Evolutionary conservation across 2,329 filamentous ascomycete genomes (phyloP), one percentile per base, ranked within the genome.

Genomic region (Cladosporium sp.): DNA sequence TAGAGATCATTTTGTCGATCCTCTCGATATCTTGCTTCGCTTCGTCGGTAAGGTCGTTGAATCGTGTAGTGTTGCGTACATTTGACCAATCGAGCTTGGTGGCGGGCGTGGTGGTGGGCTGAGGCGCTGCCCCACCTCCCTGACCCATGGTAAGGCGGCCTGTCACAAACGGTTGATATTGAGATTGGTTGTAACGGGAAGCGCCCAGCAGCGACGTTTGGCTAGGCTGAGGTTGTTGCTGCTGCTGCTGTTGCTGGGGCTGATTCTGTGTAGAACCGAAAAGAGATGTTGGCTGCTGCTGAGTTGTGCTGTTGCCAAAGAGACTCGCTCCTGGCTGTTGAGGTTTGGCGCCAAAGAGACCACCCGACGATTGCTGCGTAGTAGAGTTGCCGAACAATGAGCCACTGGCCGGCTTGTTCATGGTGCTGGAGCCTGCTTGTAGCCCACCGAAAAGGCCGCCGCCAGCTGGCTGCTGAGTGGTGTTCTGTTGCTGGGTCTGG

Each of bases 61-160:
- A 96, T 56, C 93, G 88, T 3, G 90, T 95, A 0, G 91, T 95
- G 13, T 87, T 86, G 49, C 89, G 83, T 55, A 97, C 76, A 65
- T 87, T 88, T 61, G 81, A 81, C 49, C 87, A 72, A 69, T 93
- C 87, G 62, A 95, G 87, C 63, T 87, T 85, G 14, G 89, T 86
- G 14, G 86, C 88, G 77, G 59, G 56, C 49, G 49, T 80, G 78
- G 58, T 53, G 41, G 42, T 56, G 14, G 80, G 77, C 46, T 76
- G 73, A 34, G 59, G 40, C 28, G 58, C 41, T 52, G 63, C 64
- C 57, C 73, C 69, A 50, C 63, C 64, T 56, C 73, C 69, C 59
- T 79, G 78, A 52, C 77, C 78, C 67, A 81, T 74, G 41, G 60
- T 65, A 9, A 71, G 62, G 9, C 54, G 57, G 34, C 62, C 61